Base-by-base conservation (phyloP, 495 filamentous ascomycete genomes). In the Penicillium bovifimosum region DNA sequence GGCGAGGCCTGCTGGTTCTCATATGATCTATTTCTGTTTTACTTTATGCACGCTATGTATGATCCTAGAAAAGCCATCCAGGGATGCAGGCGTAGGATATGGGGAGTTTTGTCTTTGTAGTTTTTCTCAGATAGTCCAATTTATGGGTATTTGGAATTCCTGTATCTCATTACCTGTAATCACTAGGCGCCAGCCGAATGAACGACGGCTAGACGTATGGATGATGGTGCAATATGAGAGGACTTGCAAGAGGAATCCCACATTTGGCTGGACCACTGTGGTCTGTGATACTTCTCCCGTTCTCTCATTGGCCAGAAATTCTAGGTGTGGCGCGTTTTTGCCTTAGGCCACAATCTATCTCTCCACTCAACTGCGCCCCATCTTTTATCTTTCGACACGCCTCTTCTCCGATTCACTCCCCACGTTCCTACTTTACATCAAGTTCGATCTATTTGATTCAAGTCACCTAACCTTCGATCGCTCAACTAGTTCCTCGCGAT, bases 51-150 rank as follows among this genome's bases (percentile, higher is more conserved):
- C 55, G 52, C 54, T 55, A 55, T 54, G 60, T 55, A 55, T 54
- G 60, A 55, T 51, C 53, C 45, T 54, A 53, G 55, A 62, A 65
- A 63, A 60, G 58, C 55, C 49, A 41, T 41, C 36, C 50, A 36
- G 35, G 56, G 54, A 56, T 55, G 46, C 49, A 58, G 61, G 52
- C 42, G 53, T 59, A 59, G 56, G 61, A 48, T 58, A 40, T 53
- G 53, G 27, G 64, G 65, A 64, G 65, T 66, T 61, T 38, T 55
- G 56, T 52, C 47, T 40, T 2, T 24, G 20, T 24, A 17, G 28
- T 9, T 36, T 41, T 50, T 38, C 8, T 27, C 45, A 27, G 16
- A 35, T 42, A 53, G 31, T 52, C 41, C 26, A 43, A 34, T 47
- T 45, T 33, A 24, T 24, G 41, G 43, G 46, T 47, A 43, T 28